A percentile compares a stretch with the other conserved stretches of the same genome.
phyloP scores from a whole-genome alignment of 148 eudicot species.

The Cornus florida region DNA sequence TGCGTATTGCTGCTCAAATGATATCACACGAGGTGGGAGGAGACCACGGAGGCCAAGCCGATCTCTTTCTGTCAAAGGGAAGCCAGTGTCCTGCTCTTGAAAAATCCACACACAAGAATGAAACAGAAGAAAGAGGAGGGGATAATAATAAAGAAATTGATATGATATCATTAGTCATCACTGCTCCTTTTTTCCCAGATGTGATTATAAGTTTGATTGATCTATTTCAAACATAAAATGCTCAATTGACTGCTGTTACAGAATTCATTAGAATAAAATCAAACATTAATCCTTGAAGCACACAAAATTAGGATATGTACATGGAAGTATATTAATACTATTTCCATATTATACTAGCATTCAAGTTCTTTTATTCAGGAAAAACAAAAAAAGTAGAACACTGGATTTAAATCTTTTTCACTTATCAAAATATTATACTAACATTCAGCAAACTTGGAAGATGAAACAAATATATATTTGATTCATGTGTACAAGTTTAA shows the following conservation, averaged over 20 bases:
- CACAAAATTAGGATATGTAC: no score
- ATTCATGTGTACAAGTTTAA: not conserved
- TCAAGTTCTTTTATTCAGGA: not conserved
- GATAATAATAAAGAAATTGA: not conserved
- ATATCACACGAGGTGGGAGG: conserved; percentile 87
- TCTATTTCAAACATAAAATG: not conserved
- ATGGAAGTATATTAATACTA: no score
- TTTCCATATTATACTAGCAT: not conserved
- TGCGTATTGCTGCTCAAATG: conserved; percentile 91
- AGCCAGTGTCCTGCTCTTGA: conserved; percentile 82
- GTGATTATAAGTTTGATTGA: no score
- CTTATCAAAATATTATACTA: not conserved
- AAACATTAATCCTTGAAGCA: not conserved
- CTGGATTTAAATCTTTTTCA: no score
- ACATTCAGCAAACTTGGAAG: not conserved
- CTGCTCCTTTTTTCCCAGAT: not conserved
- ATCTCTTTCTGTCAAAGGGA: conserved; percentile 94
- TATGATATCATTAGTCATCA: not conserved
- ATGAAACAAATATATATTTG: no score
- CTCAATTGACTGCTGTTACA: not conserved
- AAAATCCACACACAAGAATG: not conserved
- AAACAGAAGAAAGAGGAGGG: not conserved
- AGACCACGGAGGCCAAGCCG: conserved; percentile 99
- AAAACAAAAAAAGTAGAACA: no score
- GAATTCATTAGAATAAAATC: not conserved